phyloP scores from a whole-genome alignment of 306 rosid genomes.

The Astragalus glycyphyllos region DNA sequence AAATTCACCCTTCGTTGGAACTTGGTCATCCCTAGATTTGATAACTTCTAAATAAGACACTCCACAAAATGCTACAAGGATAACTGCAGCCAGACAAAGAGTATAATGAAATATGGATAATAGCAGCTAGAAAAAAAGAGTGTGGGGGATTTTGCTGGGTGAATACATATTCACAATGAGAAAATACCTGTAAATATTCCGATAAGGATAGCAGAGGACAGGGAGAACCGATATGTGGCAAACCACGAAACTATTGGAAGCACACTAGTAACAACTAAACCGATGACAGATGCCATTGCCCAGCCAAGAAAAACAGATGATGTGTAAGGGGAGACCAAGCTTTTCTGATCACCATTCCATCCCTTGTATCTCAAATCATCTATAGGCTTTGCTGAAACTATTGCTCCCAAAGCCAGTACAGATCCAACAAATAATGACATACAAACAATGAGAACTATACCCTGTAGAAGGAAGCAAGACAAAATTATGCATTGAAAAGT shows the following conservation, averaged over 20 bases:
- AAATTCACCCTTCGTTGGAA: slow-evolving; percentile 88
- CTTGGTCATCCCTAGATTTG: slow-evolving; percentile 74
- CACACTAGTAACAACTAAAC: slow-evolving; percentile 82
- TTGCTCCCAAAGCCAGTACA: slow-evolving; percentile 83
- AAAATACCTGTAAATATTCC: slow-evolving; percentile 86
- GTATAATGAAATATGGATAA: slow-evolving; percentile 18
- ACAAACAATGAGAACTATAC: slow-evolving; percentile 73
- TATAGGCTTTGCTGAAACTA: slow-evolving; percentile 92
- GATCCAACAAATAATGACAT: slow-evolving; percentile 76
- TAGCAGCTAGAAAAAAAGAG: background rate
- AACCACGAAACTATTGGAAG: slow-evolving; percentile 98
- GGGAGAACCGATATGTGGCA: slow-evolving; percentile 88
- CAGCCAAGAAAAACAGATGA: slow-evolving; percentile 92
- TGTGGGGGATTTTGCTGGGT: background rate
- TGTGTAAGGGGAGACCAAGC: slow-evolving; percentile 80
- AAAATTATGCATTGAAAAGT: slow-evolving; percentile 37
- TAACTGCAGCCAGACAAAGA: slow-evolving; percentile 56
- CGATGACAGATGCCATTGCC: slow-evolving; percentile 95
- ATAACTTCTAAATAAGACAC: slow-evolving; percentile 88
- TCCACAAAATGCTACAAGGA: slow-evolving; percentile 89
- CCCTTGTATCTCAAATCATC: slow-evolving; percentile 90
- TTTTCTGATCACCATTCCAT: slow-evolving; percentile 76
- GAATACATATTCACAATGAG: background rate
- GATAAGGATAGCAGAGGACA: slow-evolving; percentile 82
- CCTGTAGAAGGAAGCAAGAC: slow-evolving; percentile 58